Evolutionary conservation across 768 basidiomycete genomes (phyloP), one percentile per base, ranked within the genome.

Genomic region (Rhizopogon salebrosus): DNA sequence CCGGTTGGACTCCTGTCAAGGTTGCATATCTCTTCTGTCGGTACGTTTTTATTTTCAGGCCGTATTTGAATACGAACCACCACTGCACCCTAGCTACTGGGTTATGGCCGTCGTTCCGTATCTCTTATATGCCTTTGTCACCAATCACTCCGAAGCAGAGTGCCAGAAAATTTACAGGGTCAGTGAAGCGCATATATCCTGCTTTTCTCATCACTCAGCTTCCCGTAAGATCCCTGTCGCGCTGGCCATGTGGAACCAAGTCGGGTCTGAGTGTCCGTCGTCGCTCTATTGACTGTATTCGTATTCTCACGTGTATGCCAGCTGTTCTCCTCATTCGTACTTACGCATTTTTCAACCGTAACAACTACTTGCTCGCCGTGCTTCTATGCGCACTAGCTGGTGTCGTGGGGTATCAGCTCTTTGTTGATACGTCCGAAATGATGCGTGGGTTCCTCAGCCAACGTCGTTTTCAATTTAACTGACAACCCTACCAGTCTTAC

Each of bases 221-320:
- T 52, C 20, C 51, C 43, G 2, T 18, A 57, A 90, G 88, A 82
- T 89, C 49, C 89, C 89, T 5, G 89, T 90, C 52, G 83, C 84
- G 6, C 76, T 91, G 45, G 87, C 87, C 16, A 85, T 89, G 82
- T 90, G 87, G 87, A 91, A 91, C 61, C 89, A 90, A 78, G 87
- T 89, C 51, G 84, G 85, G 41, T 87, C 87, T 42, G 86, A 90
- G 72, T 83, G 86, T 84, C 56, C 55, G 76, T 70, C 48, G 14
- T 36, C 39, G 9, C 23, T 23, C 3, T 46, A 14, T 24, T 31
- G 40, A 14, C 29, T 31, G 40, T 23, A 31, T 41, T 42, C 18
- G 26, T 18, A 10, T 4, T 39, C 27, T 29, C 46, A 14, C 6
- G 18, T 35, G 27, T 14, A 52, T 3, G 49, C 18, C 58, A 88